Evolutionary conservation across 2,329 filamentous ascomycete species (phyloP).

Genomic region (Phyllosticta capitalensis): DNA sequence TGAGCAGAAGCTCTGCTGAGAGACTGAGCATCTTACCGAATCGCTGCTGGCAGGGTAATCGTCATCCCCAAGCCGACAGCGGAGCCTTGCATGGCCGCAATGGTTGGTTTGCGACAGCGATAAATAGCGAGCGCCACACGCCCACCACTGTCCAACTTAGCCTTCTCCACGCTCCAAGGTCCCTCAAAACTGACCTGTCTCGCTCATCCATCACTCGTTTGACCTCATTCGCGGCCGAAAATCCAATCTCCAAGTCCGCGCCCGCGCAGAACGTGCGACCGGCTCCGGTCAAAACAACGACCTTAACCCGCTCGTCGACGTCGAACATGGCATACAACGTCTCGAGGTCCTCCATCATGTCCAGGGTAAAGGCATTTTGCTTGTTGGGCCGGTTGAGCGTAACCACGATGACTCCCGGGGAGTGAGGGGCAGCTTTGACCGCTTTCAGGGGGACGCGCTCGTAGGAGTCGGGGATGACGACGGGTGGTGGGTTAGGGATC

Average conservation of each 20-base stretch:
- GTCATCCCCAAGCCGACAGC: constrained; percentile 54
- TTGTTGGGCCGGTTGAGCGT: constrained; percentile 7
- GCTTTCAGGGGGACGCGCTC: constrained; percentile 33
- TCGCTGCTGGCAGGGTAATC: constrained; percentile 48
- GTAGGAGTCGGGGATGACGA: constrained; percentile 29
- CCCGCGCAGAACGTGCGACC: constrained; percentile 13
- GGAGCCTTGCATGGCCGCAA: constrained; percentile 50
- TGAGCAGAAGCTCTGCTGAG: too few relatives aligned
- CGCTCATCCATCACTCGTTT: constrained; percentile 18
- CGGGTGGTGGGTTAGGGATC: background rate
- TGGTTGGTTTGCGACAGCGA: constrained; percentile 48
- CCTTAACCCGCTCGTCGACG: constrained; percentile 13
- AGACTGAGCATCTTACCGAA: background rate
- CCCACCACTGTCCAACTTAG: constrained; percentile 46
- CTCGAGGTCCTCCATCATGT: constrained; percentile 8
- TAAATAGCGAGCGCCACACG: constrained; percentile 46
- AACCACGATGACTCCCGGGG: constrained; percentile 21
- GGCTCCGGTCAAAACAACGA: constrained; percentile 11
- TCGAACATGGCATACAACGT: constrained; percentile 3
- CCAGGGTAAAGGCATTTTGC: constrained; percentile 10
- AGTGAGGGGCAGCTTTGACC: constrained; percentile 42
- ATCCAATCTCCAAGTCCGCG: constrained; percentile 11
- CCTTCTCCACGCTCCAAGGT: too few relatives aligned
- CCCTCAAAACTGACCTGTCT: background rate
- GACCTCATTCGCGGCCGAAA: background rate